Evolutionary conservation across 202 grass and related monocot genomes (phyloP), one percentile per base, ranked within the genome.

Genomic region (Panicum hallii): DNA sequence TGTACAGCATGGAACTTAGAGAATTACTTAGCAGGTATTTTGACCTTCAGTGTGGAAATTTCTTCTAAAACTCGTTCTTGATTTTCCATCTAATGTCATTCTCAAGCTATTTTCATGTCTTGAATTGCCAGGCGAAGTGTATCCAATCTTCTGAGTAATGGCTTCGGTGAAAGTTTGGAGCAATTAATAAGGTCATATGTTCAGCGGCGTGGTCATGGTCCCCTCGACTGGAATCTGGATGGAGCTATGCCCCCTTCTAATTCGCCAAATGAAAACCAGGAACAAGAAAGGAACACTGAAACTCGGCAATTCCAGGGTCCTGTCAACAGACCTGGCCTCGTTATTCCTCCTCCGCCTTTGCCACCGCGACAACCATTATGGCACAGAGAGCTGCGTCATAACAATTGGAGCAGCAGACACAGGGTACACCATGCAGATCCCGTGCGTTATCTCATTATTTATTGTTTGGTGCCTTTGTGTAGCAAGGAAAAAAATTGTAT

Each of bases 121-220:
- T 68, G 54, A 61, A 48, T 80, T 88, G 57, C 40, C 76, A 99
- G 97, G 91, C 90, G 97, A 89, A 99, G 97, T 53, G 97, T 99
- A 30, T 99, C 97, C 78, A 99, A 99, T 89, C 93, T 99, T 83
- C 97, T 99, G 82, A 94, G 88, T 70, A 99, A 94, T 78, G 97
- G 93, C 30, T 99, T 99, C 86, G 93, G 97, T 74, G 91, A 97
- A 92, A 99, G 94, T 80, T 91, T 99, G 87, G 97, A 99, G 80
- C 90, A 44, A 61, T 85, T 99, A 75, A 97, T 99, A 92, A 91
- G 92, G 61, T 99, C 97, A 69, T 99, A 99, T 67, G 84, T 99
- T 56, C 83, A 98, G 78, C 85, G 85, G 38, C 93, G 91, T 87
- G 90, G 91, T 11, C 90, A 60, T 71, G 76, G 71, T 67, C 87